Evolutionary conservation across 2,329 filamentous ascomycete genomes (phyloP), one percentile per base, ranked within the genome.

Genomic region (Leptographium lundbergii): DNA sequence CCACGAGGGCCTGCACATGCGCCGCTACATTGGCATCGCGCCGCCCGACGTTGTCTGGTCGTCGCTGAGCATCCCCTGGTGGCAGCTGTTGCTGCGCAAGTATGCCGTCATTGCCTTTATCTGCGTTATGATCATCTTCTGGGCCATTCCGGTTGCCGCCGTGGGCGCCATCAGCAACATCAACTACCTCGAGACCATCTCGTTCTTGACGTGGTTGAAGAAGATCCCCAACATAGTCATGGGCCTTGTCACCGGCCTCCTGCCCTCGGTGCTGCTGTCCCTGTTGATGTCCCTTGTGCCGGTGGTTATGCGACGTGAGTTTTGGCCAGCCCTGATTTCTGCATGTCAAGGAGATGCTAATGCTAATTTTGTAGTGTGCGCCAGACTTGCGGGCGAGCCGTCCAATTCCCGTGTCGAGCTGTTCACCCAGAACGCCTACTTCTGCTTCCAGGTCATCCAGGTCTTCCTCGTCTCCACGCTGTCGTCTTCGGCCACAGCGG

Each of bases 141-240:
- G 94, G 83, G 81, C 83, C 6, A 75, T 86, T 56, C 83, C 83
- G 0, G 81, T 95, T 10, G 89, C 86, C 3, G 77, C 91, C 50
- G 91, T 97, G 52, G 91, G 90, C 70, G 74, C 85, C 36, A 86
- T 96, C 66, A 95, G 91, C 60, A 96, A 97, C 71, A 81, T 99
- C 65, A 79, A 82, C 60, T 85, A 81, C 61, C 74, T 96, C 2
- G 73, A 82, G 61, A 76, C 73, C 19, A 75, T 91, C 32, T 77
- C 75, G 6, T 96, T 85, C 76, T 77, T 94, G 59, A 66, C 67
- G 0, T 95, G 88, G 76, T 82, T 97, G 65, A 74, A 85, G 57
- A 71, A 84, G 32, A 78, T 95, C 6, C 94, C 94, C 0, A 61
- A 61, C 0, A 66, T 67, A n/a, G 84, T 97, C 62, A 77, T 89